These are phyloP conservation scores for Pyronema domesticum DNA, from an alignment of 495 filamentous ascomycete species.

Conservation along the genomic window DNA sequence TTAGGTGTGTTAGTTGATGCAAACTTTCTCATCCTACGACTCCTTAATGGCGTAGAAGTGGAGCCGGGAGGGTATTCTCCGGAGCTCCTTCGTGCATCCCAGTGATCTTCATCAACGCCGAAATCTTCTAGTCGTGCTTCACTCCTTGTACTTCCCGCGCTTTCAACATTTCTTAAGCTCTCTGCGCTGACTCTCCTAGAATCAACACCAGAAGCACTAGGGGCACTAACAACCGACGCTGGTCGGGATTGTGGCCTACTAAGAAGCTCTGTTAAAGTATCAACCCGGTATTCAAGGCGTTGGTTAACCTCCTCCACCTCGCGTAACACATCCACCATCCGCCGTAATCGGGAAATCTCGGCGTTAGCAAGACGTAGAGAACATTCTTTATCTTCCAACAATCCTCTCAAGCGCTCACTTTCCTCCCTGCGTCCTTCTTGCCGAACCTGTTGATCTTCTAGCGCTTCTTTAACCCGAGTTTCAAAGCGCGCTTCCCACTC, in stretches of 20 bases:
- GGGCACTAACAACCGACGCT: too few species aligned
- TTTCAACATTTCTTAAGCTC: too few species aligned
- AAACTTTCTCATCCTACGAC: slow-evolving; percentile 26
- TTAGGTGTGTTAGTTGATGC: too few species aligned
- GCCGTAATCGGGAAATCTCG: slow-evolving; percentile 24
- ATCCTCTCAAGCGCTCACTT: slow-evolving; percentile 10
- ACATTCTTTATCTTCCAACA: slow-evolving; percentile 10
- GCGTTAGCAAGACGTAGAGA: slow-evolving; percentile 4
- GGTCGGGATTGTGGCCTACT: too few species aligned
- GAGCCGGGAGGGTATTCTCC: neutral
- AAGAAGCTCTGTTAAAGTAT: slow-evolving; percentile 27
- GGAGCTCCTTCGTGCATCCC: too few species aligned
- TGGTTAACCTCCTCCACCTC: slow-evolving; percentile 27
- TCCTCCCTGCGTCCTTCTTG: slow-evolving; percentile 17
- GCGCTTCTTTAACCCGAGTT: slow-evolving; percentile 27
- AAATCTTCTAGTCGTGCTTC: too few species aligned
- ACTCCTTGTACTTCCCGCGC: too few species aligned
- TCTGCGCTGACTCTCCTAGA: too few species aligned
- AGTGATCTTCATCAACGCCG: too few species aligned
- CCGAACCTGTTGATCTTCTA: slow-evolving; percentile 18
- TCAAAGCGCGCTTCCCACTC: slow-evolving; percentile 32
- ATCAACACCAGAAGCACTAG: too few species aligned
- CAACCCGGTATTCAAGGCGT: slow-evolving; percentile 26
- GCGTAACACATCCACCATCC: slow-evolving; percentile 19
- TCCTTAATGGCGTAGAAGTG: slow-evolving; percentile 6